Evolutionary conservation across 805 yeast species (phyloP), one percentile per base, ranked within the genome.

Genomic region (Candida endomychidarum): DNA sequence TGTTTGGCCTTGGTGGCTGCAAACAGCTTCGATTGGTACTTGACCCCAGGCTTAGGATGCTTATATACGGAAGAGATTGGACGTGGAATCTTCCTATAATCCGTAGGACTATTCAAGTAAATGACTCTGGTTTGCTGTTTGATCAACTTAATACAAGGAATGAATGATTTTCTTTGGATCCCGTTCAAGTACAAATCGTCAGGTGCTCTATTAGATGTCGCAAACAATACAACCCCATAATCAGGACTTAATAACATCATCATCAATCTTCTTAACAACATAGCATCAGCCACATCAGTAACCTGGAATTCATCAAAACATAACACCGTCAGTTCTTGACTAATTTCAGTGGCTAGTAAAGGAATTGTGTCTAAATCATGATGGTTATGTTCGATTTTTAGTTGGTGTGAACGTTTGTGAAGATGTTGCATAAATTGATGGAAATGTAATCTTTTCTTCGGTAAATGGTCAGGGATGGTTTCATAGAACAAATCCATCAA

Each of bases 241-340:
- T 82, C 77, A 0, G 81, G 78, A 33, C 83, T 76, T 41, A 90
- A 63, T n/a, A 86, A 70, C 26, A 79, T 61, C 52, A 79, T 77
- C 28, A 87, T 56, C 27, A 90, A 66, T 37, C 96, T 72, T 47
- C 99, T 77, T 30, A 93, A 70, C 23, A 93, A 72, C 98, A 93
- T 93, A 2, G 99, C 99, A 62, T 93, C 99, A 0, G 98, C 99
- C 21, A 93, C 97, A 60, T 93, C 99, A 0, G 96, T 88, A 30
- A 93, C 99, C 63, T 93, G 98, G 57, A 93, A 91, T 65, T 93
- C 99, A 64, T 93, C 99, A 58, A 93, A 87, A 61, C 99, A 93
- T 44, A 93, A 61, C 1, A 93, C 80, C 1, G 91, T 83, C 3
- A 93, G 74, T 36, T 74, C 70, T 47, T 75, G 75, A 1, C 97